Base-by-base conservation (phyloP, 1,284 basidiomycete species). In the Retiboletus flavoniger region DNA sequence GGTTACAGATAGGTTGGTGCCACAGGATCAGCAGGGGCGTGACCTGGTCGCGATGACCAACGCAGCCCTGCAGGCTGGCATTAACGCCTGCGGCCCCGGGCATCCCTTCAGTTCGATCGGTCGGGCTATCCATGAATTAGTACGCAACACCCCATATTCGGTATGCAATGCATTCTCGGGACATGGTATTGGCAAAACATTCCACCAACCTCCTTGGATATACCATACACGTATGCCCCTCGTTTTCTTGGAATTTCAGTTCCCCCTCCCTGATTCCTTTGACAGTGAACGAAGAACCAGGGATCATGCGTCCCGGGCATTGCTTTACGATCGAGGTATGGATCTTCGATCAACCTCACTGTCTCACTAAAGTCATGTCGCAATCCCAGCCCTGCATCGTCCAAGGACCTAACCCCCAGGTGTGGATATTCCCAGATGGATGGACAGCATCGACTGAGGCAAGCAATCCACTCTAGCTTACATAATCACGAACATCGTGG, bases 381-480 rank as follows among this genome's bases (percentile, higher is more conserved):
- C n/a, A 16, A 38, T 24, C 34, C 9, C 55, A 94, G 85, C 93
- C 93, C 5, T 79, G 80, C 42, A 75, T 95, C 24, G 79, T 94
- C 5, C 87, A 93, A 72, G 92, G 92, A 5, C 71, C 70, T 1
- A 77, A 88, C 53, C 77, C 89, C 0, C 70, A 73, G 17, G 83
- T 83, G 0, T 87, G 85, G 80, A 81, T 91, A 55, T 94, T 90
- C 69, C 90, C 89, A 3, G 93, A 95, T 66, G 91, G 89, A 29
- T 95, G 93, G 93, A 93, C 91, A 3, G 84, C 87, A 34, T 87
- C 89, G 1, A 93, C 92, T 0, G 84, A 89, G 74, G 91, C 85
- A 67, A 59, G 79, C 16, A 28, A 41, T 32, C n/a, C n/a, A 10
- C 8, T 19, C 3, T 24, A 19, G 16, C 31, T 14, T 49, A 2